phyloP scores from a whole-genome alignment of 208 protist species.

The Phytomonas sp. region DNA sequence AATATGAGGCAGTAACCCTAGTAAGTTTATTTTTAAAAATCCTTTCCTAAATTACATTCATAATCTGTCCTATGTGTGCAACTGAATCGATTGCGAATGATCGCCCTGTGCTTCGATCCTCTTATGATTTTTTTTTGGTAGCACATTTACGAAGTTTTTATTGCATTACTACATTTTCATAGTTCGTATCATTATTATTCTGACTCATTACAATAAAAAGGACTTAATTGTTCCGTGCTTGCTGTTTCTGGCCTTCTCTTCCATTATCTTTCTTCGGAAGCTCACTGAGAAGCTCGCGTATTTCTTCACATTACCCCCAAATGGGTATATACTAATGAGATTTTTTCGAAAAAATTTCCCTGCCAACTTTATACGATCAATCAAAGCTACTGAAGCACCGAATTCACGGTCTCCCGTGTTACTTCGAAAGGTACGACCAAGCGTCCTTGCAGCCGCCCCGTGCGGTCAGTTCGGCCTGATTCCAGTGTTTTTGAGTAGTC shows the following conservation, averaged over 20 bases:
- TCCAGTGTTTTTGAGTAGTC: not conserved
- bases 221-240: not conserved
- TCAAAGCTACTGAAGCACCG: not conserved
- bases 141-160: not conserved
- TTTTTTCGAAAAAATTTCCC: not conserved
- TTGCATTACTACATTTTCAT: not conserved
- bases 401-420: not conserved
- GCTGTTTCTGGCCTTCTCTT: not conserved
- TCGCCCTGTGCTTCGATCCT: not conserved
- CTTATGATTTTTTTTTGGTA: not conserved
- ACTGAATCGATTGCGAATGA: not conserved
- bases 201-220: not conserved
- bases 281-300: not conserved
- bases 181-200: not conserved
- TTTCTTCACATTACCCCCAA: not conserved
- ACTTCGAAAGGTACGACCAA: not conserved
- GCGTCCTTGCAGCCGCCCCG: not conserved
- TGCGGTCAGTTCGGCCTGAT: not conserved
- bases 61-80: not conserved
- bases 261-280: not conserved
- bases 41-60: not conserved
- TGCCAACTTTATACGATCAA: not conserved
- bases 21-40: not conserved
- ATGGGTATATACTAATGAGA: not conserved
- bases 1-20: not conserved